A percentile compares a stretch with the other conserved stretches of the same genome.
These are phyloP conservation scores for Candida glucosophila DNA, from an alignment of 1,139 yeast species.

Conservation along the genomic window DNA sequence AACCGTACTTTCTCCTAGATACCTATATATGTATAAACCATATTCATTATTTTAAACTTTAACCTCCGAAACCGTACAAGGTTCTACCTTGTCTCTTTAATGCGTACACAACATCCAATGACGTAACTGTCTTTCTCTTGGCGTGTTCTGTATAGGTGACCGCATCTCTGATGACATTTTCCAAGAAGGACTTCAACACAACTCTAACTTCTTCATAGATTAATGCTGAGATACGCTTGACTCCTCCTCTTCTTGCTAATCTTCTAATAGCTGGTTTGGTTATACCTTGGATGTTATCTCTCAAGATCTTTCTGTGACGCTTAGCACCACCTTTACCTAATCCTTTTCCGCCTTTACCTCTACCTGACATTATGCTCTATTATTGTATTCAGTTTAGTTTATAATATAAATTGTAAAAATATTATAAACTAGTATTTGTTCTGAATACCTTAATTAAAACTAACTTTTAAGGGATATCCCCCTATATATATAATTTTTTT, in stretches of 20 bases:
- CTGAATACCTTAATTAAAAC: too few species aligned
- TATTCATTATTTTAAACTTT: slow-evolving; percentile 13
- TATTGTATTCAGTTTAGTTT: slow-evolving; percentile 2
- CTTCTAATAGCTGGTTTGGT: slow-evolving; percentile 99
- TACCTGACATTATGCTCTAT: slow-evolving; percentile 74
- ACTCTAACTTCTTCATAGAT: slow-evolving; percentile 99
- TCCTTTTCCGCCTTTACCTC: slow-evolving; percentile 99
- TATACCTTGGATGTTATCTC: slow-evolving; percentile 99
- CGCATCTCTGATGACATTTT: slow-evolving; percentile 96
- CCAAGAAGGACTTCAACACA: slow-evolving; percentile 91
- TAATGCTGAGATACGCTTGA: slow-evolving; percentile 97
- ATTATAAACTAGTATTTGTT: not conserved
- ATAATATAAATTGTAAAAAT: slow-evolving; percentile 1
- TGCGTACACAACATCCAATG: slow-evolving; percentile 97
- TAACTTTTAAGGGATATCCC: too few species aligned
- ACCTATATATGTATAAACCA: not conserved
- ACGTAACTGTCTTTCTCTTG: slow-evolving; percentile 99
- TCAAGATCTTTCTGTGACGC: slow-evolving; percentile 99
- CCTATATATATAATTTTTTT: too few species aligned
- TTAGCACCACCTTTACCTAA: slow-evolving; percentile 99
- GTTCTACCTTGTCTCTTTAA: slow-evolving; percentile 99
- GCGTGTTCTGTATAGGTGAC: slow-evolving; percentile 99
- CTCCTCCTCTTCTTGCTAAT: slow-evolving; percentile 99
- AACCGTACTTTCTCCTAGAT: too few species aligned
- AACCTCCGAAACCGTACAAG: slow-evolving; percentile 99